Base-by-base conservation (phyloP, 805 yeast genomes). In the Candida verbasci region DNA sequence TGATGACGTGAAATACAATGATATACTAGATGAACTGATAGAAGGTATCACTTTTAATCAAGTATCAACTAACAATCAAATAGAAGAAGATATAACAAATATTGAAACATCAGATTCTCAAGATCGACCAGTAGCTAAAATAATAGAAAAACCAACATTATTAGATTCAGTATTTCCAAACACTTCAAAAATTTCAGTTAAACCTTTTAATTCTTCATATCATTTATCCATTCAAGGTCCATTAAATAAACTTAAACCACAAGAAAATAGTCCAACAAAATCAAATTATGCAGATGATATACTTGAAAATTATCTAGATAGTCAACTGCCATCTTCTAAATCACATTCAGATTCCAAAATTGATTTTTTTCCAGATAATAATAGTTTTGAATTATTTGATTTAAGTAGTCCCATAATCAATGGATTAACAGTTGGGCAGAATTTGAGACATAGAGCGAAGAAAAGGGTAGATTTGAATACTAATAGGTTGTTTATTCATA, bases 381-480 rank as follows among this genome's bases (percentile, higher is more conserved):
- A 44, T 8, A 18, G 24, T 18, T 39, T 50, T 14, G 49, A 52
- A n/a, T 32, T 53, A 7, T 53, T 40, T 41, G 66, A 60, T 29
- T 32, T 56, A 8, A 45, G 44, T 32, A 55, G 62, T 14, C 68
- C 68, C 2, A 33, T 60, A 6, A 55, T 62, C 10, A 60, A 57
- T 38, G 68, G 68, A 0, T 43, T 62, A 17, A 60, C 62, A 1
- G 38, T 60, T 8, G 66, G 66, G 2, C 43, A 47, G 14, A 56
- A 51, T 39, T 34, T 51, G 24, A 33, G 52, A 11, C 56, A 56
- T 35, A 34, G 60, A 31, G 9, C 29, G 14, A 25, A 24, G 17
- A 26, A 10, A 9, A 20, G 17, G 4, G 17, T 20, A 7, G 35
- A 41, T 16, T 24, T 27, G 3, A 45, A 46, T 14, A 20, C 34